Conservation (phyloP, 441 rosid genomes). For the Pelargonium australe region DNA sequence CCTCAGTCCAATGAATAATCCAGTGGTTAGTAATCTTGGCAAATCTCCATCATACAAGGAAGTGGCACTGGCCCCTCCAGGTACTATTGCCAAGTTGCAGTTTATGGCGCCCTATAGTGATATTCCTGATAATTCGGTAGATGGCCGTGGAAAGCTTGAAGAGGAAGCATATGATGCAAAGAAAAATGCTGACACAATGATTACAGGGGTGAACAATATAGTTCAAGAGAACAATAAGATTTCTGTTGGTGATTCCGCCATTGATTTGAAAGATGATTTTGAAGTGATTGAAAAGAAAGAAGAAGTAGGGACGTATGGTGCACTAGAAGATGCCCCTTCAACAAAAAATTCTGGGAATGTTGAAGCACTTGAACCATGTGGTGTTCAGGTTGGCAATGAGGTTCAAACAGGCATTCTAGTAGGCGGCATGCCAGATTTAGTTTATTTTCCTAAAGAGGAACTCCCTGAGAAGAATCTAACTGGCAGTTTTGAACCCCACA, state of each 20-base stretch:
- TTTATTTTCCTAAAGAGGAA: conserved; percentile 37
- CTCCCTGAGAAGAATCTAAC: conserved; percentile 31
- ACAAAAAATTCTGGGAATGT: conserved; percentile 26
- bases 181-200: conserved; percentile 30
- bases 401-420: conserved; percentile 31
- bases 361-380: conserved; percentile 33
- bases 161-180: conserved; percentile 32
- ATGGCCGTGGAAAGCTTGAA: conserved; percentile 27
- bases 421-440: conserved; percentile 32
- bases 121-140: conserved; percentile 30
- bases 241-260: conserved; percentile 22
- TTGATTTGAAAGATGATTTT: conserved; percentile 28
- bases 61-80: conserved; percentile 98
- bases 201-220: conserved; percentile 23
- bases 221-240: conserved; percentile 32
- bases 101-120: conserved; percentile 53
- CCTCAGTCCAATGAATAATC: conserved; percentile 47
- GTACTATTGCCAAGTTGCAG: conserved; percentile 84
- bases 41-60: conserved; percentile 94
- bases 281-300: conserved; percentile 34
- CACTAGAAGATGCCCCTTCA: conserved; percentile 30
- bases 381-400: conserved; percentile 33
- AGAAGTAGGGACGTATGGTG: conserved; percentile 35
- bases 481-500: conserved; percentile 30
- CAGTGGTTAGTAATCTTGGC: conserved; percentile 50